Evolutionary conservation across 345 rosid genomes (phyloP), one percentile per base, ranked within the genome.

Genomic region (Euclidium syriacum): DNA sequence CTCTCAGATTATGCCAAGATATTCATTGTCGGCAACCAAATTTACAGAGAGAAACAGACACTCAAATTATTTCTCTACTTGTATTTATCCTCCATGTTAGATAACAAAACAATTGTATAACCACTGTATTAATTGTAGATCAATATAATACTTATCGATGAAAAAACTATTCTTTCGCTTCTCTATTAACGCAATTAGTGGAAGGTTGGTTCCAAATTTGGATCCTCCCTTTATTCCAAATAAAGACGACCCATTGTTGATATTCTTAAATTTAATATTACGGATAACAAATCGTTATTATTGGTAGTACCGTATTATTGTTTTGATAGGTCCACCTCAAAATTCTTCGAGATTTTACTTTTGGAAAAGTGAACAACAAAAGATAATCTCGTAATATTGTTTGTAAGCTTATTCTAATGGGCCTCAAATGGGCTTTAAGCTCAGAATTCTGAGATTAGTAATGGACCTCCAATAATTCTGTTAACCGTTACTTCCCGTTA

Each of bases 401-500:
- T 12, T 26, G 26, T 4, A 3, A 10, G 25, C 19, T 24, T 56
- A 39, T 5, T 40, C 41, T 34, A 2, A 17, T 51, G 67, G 73
- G 67, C 73, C 34, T 59, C 10, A 8, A 10, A 15, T 38, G 35
- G 35, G 35, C 35, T 8, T 6, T 48, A 22, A 15, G 5, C 33
- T 57, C 19, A 20, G 10, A n/a, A 40, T 38, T 48, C 9, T 47
- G 18, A 10, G 18, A 41, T 40, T 40, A 57, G 36, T 30, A 36
- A 57, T 36, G 40, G 42, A 50, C 56, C 48, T 52, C 26, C 38
- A 54, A 46, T 62, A 15, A 29, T 46, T 62, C 53, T 22, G 71
- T 63, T 71, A 46, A 71, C 78, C 18, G 76, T 70, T 75, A 77
- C 30, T 60, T 53, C 79, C 69, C 58, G 74, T 55, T 54, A 54